A percentile compares a stretch with the other conserved stretches of the same genome.
phyloP scores from a whole-genome alignment of 331 rosid species.

The Malus hybrid region DNA sequence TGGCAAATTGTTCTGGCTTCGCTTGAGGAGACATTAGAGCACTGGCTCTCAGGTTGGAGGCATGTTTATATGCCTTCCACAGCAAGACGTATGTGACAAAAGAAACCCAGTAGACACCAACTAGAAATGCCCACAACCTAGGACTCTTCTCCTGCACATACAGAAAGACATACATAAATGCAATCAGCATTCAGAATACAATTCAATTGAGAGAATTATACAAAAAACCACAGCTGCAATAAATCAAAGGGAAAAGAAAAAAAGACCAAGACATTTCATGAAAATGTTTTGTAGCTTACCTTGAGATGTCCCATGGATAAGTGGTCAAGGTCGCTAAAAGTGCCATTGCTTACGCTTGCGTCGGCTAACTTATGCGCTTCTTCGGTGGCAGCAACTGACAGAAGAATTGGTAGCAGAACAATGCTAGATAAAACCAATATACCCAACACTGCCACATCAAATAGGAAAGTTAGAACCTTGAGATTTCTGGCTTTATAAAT shows the following conservation, averaged over 20 bases:
- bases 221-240: neutral
- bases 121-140: slow-evolving; percentile 79
- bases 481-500: neutral
- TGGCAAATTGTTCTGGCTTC: slow-evolving; percentile 75
- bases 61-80: slow-evolving; percentile 85
- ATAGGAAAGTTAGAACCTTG: neutral
- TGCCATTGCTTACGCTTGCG: slow-evolving; percentile 35
- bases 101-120: slow-evolving; percentile 72
- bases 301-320: slow-evolving; percentile 65
- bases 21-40: slow-evolving; percentile 60
- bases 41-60: slow-evolving; percentile 46
- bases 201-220: neutral
- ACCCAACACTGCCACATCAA: slow-evolving; percentile 50
- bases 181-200: neutral
- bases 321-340: slow-evolving; percentile 62
- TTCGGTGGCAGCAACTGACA: slow-evolving; percentile 69
- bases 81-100: slow-evolving; percentile 54
- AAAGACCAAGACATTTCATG: neutral
- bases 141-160: slow-evolving; percentile 38
- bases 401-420: slow-evolving; percentile 73
- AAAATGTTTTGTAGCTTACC: slow-evolving; percentile 26
- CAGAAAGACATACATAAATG: slow-evolving; percentile 6
- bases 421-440: slow-evolving; percentile 64
- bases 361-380: neutral
- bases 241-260: neutral